A percentile compares a stretch with the other conserved stretches of the same genome.
Evolutionary conservation across 352 stramenopile species (phyloP).

Genomic region (Pythium inflatum): DNA sequence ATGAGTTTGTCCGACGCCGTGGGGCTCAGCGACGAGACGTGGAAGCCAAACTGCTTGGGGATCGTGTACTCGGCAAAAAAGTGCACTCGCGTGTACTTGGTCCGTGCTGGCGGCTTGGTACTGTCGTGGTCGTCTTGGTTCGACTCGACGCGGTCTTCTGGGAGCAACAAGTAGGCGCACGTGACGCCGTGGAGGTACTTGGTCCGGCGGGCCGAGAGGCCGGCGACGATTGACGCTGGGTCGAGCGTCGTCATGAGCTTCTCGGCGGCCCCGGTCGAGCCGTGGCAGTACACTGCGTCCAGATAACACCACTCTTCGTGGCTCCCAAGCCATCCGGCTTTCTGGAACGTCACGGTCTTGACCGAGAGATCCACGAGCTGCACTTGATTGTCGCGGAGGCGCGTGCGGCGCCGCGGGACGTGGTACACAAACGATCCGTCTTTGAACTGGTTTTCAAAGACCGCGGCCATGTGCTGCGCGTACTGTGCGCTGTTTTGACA

Average conservation of each 20-base stretch:
- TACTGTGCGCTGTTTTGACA: conserved; percentile 18
- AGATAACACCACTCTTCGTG: conserved; percentile 38
- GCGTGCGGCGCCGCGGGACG: conserved; percentile 7
- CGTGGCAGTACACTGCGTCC: conserved; percentile 19
- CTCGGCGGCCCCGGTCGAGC: conserved; percentile 14
- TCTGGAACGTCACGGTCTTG: conserved; percentile 36
- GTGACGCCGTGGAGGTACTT: conserved; percentile 23
- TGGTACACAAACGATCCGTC: conserved; percentile 30
- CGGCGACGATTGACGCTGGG: neutral
- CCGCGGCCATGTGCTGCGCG: conserved; percentile 27
- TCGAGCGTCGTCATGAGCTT: conserved; percentile 31
- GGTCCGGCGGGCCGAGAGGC: neutral
- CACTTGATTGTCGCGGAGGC: conserved; percentile 4
- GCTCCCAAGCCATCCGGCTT: conserved; percentile 25
- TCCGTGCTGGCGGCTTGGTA: too few species aligned
- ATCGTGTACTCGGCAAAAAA: conserved; percentile 20
- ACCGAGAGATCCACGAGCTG: conserved; percentile 28
- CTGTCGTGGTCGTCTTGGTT: conserved; percentile 11
- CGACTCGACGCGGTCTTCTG: neutral
- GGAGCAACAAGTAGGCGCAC: conserved; percentile 19
- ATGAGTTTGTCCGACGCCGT: conserved; percentile 14
- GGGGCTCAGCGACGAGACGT: neutral
- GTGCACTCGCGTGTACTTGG: conserved; percentile 19
- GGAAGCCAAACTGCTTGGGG: conserved; percentile 5
- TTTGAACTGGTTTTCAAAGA: conserved; percentile 26